Percentiles rank a stretch among this genome's conserved stretches.
These are phyloP conservation scores for Diaporthe sp. DNA, from an alignment of 2,329 filamentous ascomycete genomes.

Conservation along the genomic window DNA sequence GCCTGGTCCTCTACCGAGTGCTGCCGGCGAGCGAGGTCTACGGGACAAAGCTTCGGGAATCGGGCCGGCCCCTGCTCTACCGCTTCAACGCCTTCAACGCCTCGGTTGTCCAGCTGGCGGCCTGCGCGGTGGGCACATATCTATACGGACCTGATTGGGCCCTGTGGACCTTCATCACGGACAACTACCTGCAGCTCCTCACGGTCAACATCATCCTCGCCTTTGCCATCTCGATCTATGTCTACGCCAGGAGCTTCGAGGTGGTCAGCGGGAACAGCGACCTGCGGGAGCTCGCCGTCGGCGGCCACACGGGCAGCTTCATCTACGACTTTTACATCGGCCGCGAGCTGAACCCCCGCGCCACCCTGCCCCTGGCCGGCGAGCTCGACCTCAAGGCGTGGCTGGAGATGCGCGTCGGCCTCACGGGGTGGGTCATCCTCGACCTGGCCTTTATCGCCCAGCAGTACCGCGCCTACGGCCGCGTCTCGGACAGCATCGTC, in stretches of 20 bases:
- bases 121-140: conserved; percentile 76
- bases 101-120: conserved; percentile 73
- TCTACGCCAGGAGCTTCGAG: conserved; percentile 82
- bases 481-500: conserved; percentile 83
- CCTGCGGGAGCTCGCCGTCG: conserved; percentile 79
- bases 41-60: conserved; percentile 72
- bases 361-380: conserved; percentile 78
- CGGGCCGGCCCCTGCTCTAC: conserved; percentile 79
- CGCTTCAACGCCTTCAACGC: conserved; percentile 81
- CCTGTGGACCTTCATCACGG: conserved; percentile 88
- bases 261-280: conserved; percentile 77
- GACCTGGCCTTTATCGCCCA: conserved; percentile 84
- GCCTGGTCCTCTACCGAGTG: conserved; percentile 76
- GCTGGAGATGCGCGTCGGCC: conserved; percentile 84
- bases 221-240: conserved; percentile 74
- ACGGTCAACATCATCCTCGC: conserved; percentile 83
- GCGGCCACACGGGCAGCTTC: conserved; percentile 82
- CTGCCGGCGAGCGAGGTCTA: conserved; percentile 77
- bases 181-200: conserved; percentile 85
- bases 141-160: conserved; percentile 80
- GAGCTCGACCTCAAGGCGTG: conserved; percentile 88
- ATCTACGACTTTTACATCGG: conserved; percentile 95
- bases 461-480: conserved; percentile 84
- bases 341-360: conserved; percentile 86
- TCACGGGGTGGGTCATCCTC: conserved; percentile 86